phyloP scores from a whole-genome alignment of 2,329 filamentous ascomycete species.

The Ceratocystis cubensis region DNA sequence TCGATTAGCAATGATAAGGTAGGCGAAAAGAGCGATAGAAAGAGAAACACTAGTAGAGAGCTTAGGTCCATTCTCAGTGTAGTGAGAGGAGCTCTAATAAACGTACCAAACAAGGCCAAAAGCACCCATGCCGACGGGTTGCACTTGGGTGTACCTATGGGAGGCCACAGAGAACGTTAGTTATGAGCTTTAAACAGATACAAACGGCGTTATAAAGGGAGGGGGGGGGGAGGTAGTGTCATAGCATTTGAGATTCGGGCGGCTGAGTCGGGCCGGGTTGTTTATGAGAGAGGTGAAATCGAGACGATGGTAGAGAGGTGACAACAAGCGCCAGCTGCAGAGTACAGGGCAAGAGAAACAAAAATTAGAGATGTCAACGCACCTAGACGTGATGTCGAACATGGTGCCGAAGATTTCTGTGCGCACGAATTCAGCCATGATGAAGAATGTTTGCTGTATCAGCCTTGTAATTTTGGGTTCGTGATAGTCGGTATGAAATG shows the following conservation, averaged over 20 bases:
- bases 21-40: too few relatives aligned
- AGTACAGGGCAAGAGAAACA: neutral
- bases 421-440: slow-evolving; percentile 97
- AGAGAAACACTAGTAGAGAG: too few relatives aligned
- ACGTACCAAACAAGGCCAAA: slow-evolving; percentile 93
- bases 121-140: slow-evolving; percentile 97
- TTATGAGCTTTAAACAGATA: neutral
- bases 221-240: neutral
- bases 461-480: slow-evolving; percentile 17
- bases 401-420: slow-evolving; percentile 99
- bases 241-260: neutral
- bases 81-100: neutral
- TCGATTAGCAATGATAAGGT: too few relatives aligned
- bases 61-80: too few relatives aligned
- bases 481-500: slow-evolving; percentile 5
- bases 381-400: slow-evolving; percentile 99
- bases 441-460: slow-evolving; percentile 30
- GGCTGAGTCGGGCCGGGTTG: neutral
- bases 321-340: neutral
- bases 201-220: neutral
- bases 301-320: neutral
- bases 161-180: neutral
- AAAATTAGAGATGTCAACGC: slow-evolving; percentile 25
- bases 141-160: slow-evolving; percentile 83
- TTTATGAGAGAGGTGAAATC: neutral